Percentiles rank a stretch among this genome's conserved stretches.
Evolutionary conservation across 2,329 filamentous ascomycete genomes (phyloP).

Genomic region (Monosporascus sp.): DNA sequence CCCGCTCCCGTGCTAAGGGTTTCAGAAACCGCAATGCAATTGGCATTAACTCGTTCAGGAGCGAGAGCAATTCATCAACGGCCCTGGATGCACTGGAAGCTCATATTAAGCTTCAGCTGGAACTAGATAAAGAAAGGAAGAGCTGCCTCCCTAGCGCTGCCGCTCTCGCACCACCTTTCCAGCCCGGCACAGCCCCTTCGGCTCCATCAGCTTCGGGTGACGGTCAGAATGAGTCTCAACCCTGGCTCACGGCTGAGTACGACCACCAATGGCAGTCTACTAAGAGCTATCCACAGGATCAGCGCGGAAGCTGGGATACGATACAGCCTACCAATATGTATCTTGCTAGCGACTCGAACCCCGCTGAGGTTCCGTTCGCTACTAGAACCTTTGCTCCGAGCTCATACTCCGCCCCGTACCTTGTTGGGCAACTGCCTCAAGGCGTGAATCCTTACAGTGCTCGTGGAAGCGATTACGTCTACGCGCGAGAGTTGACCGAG

Average conservation of each 20-base stretch:
- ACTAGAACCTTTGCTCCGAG: background rate
- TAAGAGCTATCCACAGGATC: slow-evolving; percentile 3
- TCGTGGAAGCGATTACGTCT: slow-evolving; percentile 45
- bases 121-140: slow-evolving; percentile 7
- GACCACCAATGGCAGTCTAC: slow-evolving; percentile 4
- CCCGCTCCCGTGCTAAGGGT: slow-evolving; percentile 3
- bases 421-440: slow-evolving; percentile 47
- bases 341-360: slow-evolving; percentile 2
- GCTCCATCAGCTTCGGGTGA: background rate
- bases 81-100: slow-evolving; percentile 18
- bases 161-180: slow-evolving; percentile 45
- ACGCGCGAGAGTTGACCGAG: slow-evolving; percentile 51
- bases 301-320: slow-evolving; percentile 9
- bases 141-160: slow-evolving; percentile 36
- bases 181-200: slow-evolving; percentile 31
- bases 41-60: slow-evolving; percentile 23
- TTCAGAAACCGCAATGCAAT: slow-evolving; percentile 11
- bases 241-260: slow-evolving; percentile 3
- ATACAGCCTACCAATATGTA: slow-evolving; percentile 8
- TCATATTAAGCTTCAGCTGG: slow-evolving; percentile 11
- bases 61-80: slow-evolving; percentile 11
- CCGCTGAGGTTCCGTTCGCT: background rate
- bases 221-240: slow-evolving; percentile 1
- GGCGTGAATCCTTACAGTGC: slow-evolving; percentile 38
- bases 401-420: slow-evolving; percentile 39